A percentile compares a stretch with the other conserved stretches of the same genome.
Evolutionary conservation across 148 eudicot species (phyloP).

Genomic region (Drosera capensis): DNA sequence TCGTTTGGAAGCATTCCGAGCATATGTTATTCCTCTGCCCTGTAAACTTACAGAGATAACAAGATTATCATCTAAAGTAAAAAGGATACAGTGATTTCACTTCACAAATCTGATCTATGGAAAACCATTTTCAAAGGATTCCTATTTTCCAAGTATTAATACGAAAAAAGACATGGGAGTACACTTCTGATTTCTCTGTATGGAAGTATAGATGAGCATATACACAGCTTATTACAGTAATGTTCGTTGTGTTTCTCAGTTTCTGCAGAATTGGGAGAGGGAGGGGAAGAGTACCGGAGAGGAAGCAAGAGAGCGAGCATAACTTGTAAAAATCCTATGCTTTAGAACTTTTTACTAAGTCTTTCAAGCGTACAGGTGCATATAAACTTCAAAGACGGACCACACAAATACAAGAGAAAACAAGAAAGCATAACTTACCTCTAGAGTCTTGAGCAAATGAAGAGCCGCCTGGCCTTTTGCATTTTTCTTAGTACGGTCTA

Average conservation of each 20-base stretch:
- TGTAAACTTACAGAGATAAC: slow-evolving; percentile 5
- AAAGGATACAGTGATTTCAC: neutral
- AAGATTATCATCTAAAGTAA: neutral
- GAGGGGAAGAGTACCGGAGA: too few species aligned
- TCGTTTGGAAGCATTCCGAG: slow-evolving; percentile 22
- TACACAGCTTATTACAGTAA: too few species aligned
- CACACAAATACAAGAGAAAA: neutral
- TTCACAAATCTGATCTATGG: neutral
- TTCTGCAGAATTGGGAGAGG: too few species aligned
- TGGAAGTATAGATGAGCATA: too few species aligned
- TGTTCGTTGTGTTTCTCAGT: too few species aligned
- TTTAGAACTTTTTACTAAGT: neutral
- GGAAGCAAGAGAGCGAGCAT: too few species aligned
- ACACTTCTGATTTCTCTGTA: too few species aligned
- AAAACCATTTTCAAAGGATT: neutral
- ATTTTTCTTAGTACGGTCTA: slow-evolving; percentile 41
- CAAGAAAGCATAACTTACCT: slow-evolving; percentile 25
- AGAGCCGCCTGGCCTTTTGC: slow-evolving; percentile 86
- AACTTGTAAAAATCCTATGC: too few species aligned
- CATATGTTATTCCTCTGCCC: slow-evolving; percentile 45
- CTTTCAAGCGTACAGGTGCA: neutral
- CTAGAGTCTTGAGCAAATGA: slow-evolving; percentile 43
- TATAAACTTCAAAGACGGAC: neutral
- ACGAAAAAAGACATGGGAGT: too few species aligned
- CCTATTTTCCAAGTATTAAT: neutral